These are phyloP conservation scores for Nicotiana obtusifolia DNA, from an alignment of 257 asterid genomes.

Conservation along the genomic window DNA sequence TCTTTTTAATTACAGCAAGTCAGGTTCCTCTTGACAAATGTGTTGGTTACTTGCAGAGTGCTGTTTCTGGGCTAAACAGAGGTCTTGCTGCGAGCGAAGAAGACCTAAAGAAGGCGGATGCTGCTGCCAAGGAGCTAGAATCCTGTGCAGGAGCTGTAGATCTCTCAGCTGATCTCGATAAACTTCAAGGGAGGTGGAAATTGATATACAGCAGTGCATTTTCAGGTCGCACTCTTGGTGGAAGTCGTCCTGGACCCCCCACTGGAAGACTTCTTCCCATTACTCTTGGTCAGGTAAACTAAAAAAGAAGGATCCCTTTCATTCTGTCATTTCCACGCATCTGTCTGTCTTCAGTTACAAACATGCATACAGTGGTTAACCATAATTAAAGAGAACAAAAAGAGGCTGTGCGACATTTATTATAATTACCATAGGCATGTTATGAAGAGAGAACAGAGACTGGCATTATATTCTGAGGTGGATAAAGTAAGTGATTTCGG, in stretches of 20 bases:
- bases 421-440: neutral
- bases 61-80: slow-evolving; percentile 88
- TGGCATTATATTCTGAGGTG: neutral
- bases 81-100: slow-evolving; percentile 92
- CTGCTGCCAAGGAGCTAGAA: slow-evolving; percentile 77
- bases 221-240: slow-evolving; percentile 88
- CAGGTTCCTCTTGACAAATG: neutral
- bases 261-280: slow-evolving; percentile 91
- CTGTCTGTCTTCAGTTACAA: neutral
- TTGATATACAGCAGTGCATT: slow-evolving; percentile 89
- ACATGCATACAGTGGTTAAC: neutral
- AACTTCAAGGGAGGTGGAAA: slow-evolving; percentile 90
- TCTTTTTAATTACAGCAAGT: neutral
- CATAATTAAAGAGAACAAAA: neutral
- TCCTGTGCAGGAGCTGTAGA: slow-evolving; percentile 54
- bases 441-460: neutral
- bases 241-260: slow-evolving; percentile 99
- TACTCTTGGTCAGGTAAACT: slow-evolving; percentile 75
- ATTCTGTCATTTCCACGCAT: neutral
- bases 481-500: neutral
- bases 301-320: neutral
- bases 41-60: slow-evolving; percentile 43
- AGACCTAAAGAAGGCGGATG: slow-evolving; percentile 68
- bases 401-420: neutral
- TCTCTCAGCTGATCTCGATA: slow-evolving; percentile 56